Base-by-base conservation (phyloP, 2,329 filamentous ascomycete species). In the Aspergillus amoenus region DNA sequence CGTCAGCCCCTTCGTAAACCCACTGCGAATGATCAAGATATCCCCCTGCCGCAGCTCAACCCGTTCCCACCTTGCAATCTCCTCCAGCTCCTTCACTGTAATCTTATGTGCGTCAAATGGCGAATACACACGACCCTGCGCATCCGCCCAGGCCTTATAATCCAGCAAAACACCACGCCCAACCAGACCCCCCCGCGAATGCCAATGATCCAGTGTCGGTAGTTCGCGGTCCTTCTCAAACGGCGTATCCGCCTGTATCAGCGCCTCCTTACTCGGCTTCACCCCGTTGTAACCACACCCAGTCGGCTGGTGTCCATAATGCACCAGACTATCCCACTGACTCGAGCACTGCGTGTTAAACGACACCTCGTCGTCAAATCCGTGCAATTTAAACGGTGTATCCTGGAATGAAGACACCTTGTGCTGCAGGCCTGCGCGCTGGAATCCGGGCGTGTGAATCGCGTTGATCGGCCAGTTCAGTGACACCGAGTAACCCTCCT, bases 91-190 rank as follows among this genome's bases (percentile, higher is more conserved):
- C 3, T 47, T 12, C 2, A 49, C 34, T 3, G 58, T 55, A 2
- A 69, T 66, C 3, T 57, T 59, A 44, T 61, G 62, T 1, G 49
- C 55, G 15, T 82, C 84, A 61, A 82, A 79, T 2, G 84, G 74
- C 57, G 87, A 80, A 39, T 84, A 84, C 47, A 77, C 64, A 52
- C 87, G 81, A 34, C 79, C 81, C 45, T 85, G 79, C 39, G 74
- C 73, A 17, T 78, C 76, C 2, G 86, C 64, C 81, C 87, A 90
- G 9, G 71, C 62, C 49, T 75, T 77, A 53, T 80, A 85, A 66
- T 87, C 84, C 0, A 84, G 68, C 0, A 84, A 70, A 2, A 84
- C 72, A 18, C 81, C 81, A 0, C 82, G 76, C 3, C 81, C 81
- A 2, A 50, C 78, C 6, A 84, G 75, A 18, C 62, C 61, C 37